A percentile compares a stretch with the other conserved stretches of the same genome.
Conservation (phyloP, 2,329 filamentous ascomycete species). For the Pseudogymnoascus sp. region DNA sequence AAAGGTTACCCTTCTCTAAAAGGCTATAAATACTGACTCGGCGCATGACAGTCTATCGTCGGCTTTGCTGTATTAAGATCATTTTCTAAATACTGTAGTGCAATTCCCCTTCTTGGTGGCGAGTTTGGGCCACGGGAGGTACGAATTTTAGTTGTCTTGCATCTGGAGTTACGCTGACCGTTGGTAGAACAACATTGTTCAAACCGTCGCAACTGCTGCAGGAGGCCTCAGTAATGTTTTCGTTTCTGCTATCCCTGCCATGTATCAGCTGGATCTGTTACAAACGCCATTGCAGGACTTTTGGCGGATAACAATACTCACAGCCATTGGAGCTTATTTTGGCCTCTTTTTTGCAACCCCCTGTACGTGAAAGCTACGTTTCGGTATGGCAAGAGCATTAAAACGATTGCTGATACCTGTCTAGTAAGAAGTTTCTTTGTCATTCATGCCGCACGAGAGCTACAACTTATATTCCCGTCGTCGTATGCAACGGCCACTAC, state of each 20-base stretch:
- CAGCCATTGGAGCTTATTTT: conserved; percentile 26
- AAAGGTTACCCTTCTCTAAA: not conserved
- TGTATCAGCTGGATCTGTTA: conserved; percentile 37
- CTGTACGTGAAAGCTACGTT: not conserved
- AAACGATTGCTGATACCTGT: conserved; percentile 27
- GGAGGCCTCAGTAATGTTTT: conserved; percentile 38
- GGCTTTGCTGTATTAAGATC: conserved; percentile 6
- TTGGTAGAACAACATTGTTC: conserved; percentile 40
- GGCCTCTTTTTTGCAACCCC: conserved; percentile 31
- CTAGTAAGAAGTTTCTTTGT: conserved; percentile 40
- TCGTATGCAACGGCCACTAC: conserved; percentile 39
- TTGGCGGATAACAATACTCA: conserved; percentile 15
- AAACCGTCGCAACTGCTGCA: conserved; percentile 39
- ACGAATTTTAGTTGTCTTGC: not conserved
- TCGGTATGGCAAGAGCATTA: not conserved
- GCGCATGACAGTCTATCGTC: not conserved
- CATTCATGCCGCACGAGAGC: conserved; percentile 28
- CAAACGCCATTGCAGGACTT: conserved; percentile 15
- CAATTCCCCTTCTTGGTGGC: not conserved
- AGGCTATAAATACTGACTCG: not conserved
- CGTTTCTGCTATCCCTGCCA: conserved; percentile 37
- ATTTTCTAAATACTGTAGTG: not conserved
- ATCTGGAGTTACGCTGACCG: conserved; percentile 32
- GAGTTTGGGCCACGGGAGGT: conserved; percentile 1
- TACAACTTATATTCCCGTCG: conserved; percentile 37